Percentiles rank a stretch among this genome's conserved stretches.
Evolutionary conservation across 192 early-diverging fungal species (phyloP).

Genomic region (Lunasporangiospora selenospora): DNA sequence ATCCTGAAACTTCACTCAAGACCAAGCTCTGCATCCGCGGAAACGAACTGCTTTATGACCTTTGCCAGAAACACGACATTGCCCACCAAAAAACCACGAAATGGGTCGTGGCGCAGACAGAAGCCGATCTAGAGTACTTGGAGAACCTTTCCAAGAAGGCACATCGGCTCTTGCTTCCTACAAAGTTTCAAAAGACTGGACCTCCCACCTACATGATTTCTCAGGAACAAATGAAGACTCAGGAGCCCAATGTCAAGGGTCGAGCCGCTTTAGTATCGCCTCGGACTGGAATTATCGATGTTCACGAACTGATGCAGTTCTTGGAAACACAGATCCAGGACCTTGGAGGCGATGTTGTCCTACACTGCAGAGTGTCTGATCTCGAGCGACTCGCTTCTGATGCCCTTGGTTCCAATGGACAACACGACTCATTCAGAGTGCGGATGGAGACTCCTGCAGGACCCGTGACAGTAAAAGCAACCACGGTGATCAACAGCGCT

Average conservation of each 20-base stretch:
- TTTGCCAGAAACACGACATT: constrained; percentile 59
- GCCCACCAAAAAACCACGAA: constrained; percentile 69
- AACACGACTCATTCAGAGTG: too few species aligned
- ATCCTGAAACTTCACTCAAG: constrained; percentile 75
- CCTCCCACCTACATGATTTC: constrained; percentile 61
- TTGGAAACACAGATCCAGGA: constrained; percentile 61
- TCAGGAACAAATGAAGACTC: constrained; percentile 26
- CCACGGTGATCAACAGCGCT: constrained; percentile 77
- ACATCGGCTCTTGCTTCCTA: constrained; percentile 33
- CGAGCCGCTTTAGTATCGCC: constrained; percentile 66
- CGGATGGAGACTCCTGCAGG: constrained; percentile 57
- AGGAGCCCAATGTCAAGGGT: constrained; percentile 70
- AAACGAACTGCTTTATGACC: constrained; percentile 70
- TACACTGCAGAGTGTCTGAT: constrained; percentile 53
- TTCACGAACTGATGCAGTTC: constrained; percentile 71
- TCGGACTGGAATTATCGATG: constrained; percentile 85
- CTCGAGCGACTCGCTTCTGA: constrained; percentile 31
- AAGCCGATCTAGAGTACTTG: constrained; percentile 61
- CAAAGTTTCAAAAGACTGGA: constrained; percentile 38
- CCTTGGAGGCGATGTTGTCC: constrained; percentile 61
- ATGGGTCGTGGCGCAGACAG: constrained; percentile 76
- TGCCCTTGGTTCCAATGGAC: constrained; percentile 9
- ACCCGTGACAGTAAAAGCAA: constrained; percentile 57
- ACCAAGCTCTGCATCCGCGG: constrained; percentile 81
- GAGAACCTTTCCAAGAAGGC: constrained; percentile 62